Evolutionary conservation across 352 stramenopile genomes (phyloP).

Genomic region (Phytophthora foliorum): DNA sequence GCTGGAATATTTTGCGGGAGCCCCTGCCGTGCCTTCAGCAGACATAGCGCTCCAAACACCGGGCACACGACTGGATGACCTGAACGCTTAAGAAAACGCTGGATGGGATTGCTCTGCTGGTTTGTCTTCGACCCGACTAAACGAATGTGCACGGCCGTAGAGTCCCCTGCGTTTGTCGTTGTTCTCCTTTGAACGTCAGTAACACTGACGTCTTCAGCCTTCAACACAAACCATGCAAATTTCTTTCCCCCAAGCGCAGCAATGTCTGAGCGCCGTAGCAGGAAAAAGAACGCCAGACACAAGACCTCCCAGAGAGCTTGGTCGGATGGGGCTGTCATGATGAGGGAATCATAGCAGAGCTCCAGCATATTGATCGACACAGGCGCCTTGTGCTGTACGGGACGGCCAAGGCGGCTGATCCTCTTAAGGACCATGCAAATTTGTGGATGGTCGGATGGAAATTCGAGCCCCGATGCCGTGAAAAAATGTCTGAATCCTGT

Average conservation of each 20-base stretch:
- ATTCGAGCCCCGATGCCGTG: neutral
- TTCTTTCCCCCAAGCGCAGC: neutral
- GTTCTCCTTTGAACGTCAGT: neutral
- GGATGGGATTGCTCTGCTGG: neutral
- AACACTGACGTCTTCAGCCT: neutral
- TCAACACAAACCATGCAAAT: slow-evolving; percentile 9
- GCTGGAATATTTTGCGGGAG: slow-evolving; percentile 1
- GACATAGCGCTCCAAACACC: slow-evolving; percentile 1
- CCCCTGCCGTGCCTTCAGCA: neutral
- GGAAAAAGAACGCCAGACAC: slow-evolving; percentile 25
- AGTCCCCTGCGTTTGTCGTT: neutral
- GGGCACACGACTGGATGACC: slow-evolving; percentile 2
- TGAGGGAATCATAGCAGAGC: slow-evolving; percentile 1
- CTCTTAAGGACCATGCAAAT: slow-evolving; percentile 14
- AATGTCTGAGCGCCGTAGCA: slow-evolving; percentile 8
- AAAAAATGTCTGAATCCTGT: slow-evolving; percentile 5
- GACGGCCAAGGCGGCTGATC: slow-evolving; percentile 4
- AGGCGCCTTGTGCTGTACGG: slow-evolving; percentile 4
- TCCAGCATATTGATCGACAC: slow-evolving; percentile 8
- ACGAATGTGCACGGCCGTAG: neutral
- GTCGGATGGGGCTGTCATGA: slow-evolving; percentile 1
- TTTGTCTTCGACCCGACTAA: slow-evolving; percentile 14
- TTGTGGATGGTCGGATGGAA: slow-evolving; percentile 10
- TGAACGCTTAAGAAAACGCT: slow-evolving; percentile 3
- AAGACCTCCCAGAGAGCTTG: slow-evolving; percentile 15